A percentile compares a stretch with the other conserved stretches of the same genome.
Conservation (phyloP, 108 stramenopile genomes). For the Cylindrotheca closterium region DNA sequence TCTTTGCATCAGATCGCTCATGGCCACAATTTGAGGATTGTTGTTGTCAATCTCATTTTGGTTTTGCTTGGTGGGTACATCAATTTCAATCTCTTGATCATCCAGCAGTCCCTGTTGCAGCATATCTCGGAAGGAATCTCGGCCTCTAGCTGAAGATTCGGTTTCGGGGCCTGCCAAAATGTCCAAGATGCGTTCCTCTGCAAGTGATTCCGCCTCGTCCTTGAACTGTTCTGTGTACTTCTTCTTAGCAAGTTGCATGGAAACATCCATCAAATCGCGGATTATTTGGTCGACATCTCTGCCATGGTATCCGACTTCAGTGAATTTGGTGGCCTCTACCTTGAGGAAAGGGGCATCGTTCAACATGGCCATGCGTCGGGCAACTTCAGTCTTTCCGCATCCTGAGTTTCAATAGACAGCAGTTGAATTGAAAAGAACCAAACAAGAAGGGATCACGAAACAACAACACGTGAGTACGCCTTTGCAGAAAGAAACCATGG, state of each 20-base stretch:
- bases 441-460: no score
- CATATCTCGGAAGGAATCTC: constrained; percentile 85
- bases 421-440: no score
- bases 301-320: constrained; percentile 99
- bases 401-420: constrained; percentile 6
- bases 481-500: not conserved
- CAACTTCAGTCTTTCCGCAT: constrained; percentile 99
- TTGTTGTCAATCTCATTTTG: constrained; percentile 29
- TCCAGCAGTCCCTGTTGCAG: constrained; percentile 90
- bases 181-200: constrained; percentile 92
- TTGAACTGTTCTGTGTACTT: constrained; percentile 72
- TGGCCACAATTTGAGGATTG: constrained; percentile 69
- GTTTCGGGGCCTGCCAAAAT: constrained; percentile 78
- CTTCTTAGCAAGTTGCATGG: constrained; percentile 91
- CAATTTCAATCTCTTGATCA: constrained; percentile 88
- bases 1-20: constrained; percentile 66
- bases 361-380: constrained; percentile 94
- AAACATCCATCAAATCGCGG: constrained; percentile 96
- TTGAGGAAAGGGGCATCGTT: constrained; percentile 99
- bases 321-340: constrained; percentile 99
- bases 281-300: constrained; percentile 99
- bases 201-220: constrained; percentile 68
- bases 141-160: constrained; percentile 29
- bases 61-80: constrained; percentile 64
- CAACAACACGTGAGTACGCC: no score